Percentiles rank a stretch among this genome's conserved stretches.
These are phyloP conservation scores for Cytospora mali DNA, from an alignment of 2,329 filamentous ascomycete species.

Conservation along the genomic window DNA sequence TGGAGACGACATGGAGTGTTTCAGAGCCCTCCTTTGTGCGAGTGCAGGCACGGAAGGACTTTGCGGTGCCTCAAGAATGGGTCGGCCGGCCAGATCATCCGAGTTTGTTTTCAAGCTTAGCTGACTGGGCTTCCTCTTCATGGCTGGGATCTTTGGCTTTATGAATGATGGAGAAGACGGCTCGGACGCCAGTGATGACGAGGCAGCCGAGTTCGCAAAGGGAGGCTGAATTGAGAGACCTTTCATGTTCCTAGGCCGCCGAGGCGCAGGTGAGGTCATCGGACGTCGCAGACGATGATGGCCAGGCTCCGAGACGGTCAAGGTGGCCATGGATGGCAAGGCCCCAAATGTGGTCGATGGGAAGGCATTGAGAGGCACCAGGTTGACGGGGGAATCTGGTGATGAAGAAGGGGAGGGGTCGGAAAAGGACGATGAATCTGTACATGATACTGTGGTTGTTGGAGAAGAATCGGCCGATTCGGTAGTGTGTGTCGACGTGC, in stretches of 20 bases:
- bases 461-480: slow-evolving; percentile 93
- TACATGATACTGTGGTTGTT: slow-evolving; percentile 89
- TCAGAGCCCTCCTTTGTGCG: slow-evolving; percentile 63
- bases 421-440: slow-evolving; percentile 86
- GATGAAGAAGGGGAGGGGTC: slow-evolving; percentile 91
- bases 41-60: slow-evolving; percentile 61
- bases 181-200: slow-evolving; percentile 60
- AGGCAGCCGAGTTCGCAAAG: slow-evolving; percentile 48
- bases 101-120: slow-evolving; percentile 75
- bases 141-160: slow-evolving; percentile 72
- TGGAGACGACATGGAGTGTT: slow-evolving; percentile 69
- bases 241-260: slow-evolving; percentile 81
- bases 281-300: slow-evolving; percentile 51
- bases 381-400: slow-evolving; percentile 81
- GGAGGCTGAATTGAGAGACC: slow-evolving; percentile 77
- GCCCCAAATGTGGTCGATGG: slow-evolving; percentile 60
- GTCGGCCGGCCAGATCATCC: slow-evolving; percentile 54
- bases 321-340: slow-evolving; percentile 49
- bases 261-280: slow-evolving; percentile 69
- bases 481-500: slow-evolving; percentile 75
- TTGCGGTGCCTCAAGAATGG: slow-evolving; percentile 56
- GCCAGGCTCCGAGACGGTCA: slow-evolving; percentile 47
- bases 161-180: slow-evolving; percentile 78
- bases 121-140: slow-evolving; percentile 75
- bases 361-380: slow-evolving; percentile 72